Evolutionary conservation across 148 eudicot species (phyloP).

Genomic region (Camellia japonica): DNA sequence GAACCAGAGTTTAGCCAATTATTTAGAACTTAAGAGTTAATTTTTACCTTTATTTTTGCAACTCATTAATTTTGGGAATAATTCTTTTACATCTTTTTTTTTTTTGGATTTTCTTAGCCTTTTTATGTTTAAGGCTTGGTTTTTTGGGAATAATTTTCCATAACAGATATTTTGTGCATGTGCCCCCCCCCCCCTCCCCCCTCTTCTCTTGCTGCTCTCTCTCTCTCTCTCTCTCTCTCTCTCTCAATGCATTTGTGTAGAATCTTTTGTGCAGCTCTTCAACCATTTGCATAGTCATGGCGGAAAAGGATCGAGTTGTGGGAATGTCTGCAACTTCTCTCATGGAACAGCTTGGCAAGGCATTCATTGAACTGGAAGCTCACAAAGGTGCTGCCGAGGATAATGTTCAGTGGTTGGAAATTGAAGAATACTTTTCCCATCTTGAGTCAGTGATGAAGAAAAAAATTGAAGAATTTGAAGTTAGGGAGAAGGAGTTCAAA

Average conservation of each 20-base stretch:
- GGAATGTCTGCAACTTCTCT: conserved; percentile 31
- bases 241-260: background rate
- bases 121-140: too few relatives aligned
- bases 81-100: too few relatives aligned
- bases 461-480: conserved; percentile 45
- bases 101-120: too few relatives aligned
- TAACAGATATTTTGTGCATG: too few relatives aligned
- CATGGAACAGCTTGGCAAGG: conserved; percentile 45
- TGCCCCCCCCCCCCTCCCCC: too few relatives aligned
- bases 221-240: too few relatives aligned
- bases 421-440: conserved; percentile 42
- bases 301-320: conserved; percentile 29
- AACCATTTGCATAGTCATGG: conserved; percentile 30
- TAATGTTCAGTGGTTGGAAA: conserved; percentile 35
- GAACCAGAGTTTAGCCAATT: too few relatives aligned
- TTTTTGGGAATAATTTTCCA: too few relatives aligned
- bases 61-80: too few relatives aligned
- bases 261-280: conserved; percentile 20
- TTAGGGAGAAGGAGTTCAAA: conserved; percentile 41
- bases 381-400: conserved; percentile 30
- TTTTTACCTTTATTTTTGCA: too few relatives aligned
- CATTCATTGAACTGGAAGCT: conserved; percentile 48
- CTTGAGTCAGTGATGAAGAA: conserved; percentile 39
- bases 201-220: too few relatives aligned
- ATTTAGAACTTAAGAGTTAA: too few relatives aligned